Evolutionary conservation across 768 basidiomycete species (phyloP).

Genomic region (Pleurotus ostreatus): DNA sequence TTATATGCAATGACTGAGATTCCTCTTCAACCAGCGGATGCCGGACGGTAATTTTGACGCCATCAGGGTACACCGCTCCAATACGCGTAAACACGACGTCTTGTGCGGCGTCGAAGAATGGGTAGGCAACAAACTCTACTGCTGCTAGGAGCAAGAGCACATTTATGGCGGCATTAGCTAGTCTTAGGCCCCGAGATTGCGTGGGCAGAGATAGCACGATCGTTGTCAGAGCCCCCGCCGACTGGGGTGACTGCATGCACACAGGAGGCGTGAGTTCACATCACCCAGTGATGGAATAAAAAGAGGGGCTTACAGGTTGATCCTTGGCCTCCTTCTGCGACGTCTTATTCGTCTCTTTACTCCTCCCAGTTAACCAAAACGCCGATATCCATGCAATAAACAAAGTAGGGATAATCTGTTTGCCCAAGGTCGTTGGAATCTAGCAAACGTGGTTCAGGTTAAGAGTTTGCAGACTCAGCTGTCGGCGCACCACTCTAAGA

Average conservation of each 20-base stretch:
- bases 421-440: slow-evolving; percentile 36
- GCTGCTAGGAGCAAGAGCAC: slow-evolving; percentile 27
- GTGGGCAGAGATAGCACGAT: slow-evolving; percentile 33
- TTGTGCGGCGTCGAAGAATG: slow-evolving; percentile 49
- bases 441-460: slow-evolving; percentile 13
- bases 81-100: slow-evolving; percentile 63
- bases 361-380: background rate
- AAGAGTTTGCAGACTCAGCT: background rate
- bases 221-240: slow-evolving; percentile 6
- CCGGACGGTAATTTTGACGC: slow-evolving; percentile 60
- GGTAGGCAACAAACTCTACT: slow-evolving; percentile 50
- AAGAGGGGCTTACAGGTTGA: background rate
- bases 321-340: background rate
- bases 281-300: too few species aligned
- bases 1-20: slow-evolving; percentile 28
- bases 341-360: background rate
- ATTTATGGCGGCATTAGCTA: slow-evolving; percentile 27
- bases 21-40: slow-evolving; percentile 39
- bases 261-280: too few species aligned
- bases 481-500: slow-evolving; percentile 41
- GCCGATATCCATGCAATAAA: slow-evolving; percentile 19
- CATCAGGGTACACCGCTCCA: slow-evolving; percentile 65
- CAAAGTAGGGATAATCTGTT: slow-evolving; percentile 23
- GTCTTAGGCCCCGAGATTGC: slow-evolving; percentile 23
- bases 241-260: background rate